Base-by-base conservation (phyloP, 768 basidiomycete genomes). In the Kwoniella botswanensis region DNA sequence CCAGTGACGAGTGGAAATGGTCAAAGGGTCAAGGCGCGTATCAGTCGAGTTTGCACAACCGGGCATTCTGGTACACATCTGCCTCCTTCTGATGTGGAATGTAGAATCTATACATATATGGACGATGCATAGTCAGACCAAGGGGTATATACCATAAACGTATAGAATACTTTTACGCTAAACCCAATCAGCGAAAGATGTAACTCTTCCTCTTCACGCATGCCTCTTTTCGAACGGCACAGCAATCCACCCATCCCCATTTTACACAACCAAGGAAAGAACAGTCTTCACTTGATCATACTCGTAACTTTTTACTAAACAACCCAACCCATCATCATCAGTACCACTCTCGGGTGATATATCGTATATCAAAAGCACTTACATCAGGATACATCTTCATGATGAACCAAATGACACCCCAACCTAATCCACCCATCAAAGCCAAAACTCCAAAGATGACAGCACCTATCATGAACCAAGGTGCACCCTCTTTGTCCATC, bases 361-460 rank as follows among this genome's bases (percentile, higher is more conserved):
- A 18, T 18, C 6, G 1, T 15, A 58, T 26, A 43, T 50, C 44
- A 11, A 35, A 35, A 9, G 6, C 35, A 65, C 65, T 57, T 26
- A 68, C 61, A 21, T 64, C 29, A 53, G 29, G 35, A 22, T 59
- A 71, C 54, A 64, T 74, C 50, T 69, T 74, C 29, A 78, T 18
- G 46, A 81, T 71, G 59, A 75, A 35, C 59, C 64, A 79, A 13
- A 70, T 65, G 54, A 81, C 67, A 13, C 55, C 65, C 4, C 22
- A 56, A n/a, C 74, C 78, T 35, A 78, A 2, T 13, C 50, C 65
- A 53, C 55, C 52, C 74, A 82, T 79, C 24, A 72, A 52, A 15
- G 72, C 74, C 44, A 81, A 43, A 3, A 78, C 62, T 18, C 71
- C 79, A 1, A 76, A 70, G 43, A 81, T 71, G 17, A 71, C 67